Evolutionary conservation across 2,329 filamentous ascomycete genomes (phyloP).

Genomic region (Neurospora sp.): DNA sequence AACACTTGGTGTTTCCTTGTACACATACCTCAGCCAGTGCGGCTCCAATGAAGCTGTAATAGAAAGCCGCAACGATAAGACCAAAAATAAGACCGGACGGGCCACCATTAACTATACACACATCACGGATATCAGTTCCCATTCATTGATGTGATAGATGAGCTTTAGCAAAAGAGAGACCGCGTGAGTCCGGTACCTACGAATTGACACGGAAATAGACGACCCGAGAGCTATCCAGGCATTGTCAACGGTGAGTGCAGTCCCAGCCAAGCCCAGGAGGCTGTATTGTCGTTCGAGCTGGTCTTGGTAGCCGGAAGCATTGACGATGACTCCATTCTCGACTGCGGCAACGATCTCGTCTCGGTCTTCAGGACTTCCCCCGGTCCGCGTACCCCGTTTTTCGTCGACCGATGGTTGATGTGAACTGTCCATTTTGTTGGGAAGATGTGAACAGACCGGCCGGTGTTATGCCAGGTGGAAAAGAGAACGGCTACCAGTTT

Average conservation of each 20-base stretch:
- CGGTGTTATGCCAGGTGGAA: neutral
- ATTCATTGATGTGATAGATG: neutral
- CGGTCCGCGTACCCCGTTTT: neutral
- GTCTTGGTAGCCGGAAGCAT: slow-evolving; percentile 54
- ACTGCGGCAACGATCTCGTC: slow-evolving; percentile 25
- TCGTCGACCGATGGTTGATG: neutral
- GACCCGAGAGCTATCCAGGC: slow-evolving; percentile 56
- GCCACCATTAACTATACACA: slow-evolving; percentile 28
- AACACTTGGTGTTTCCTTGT: neutral
- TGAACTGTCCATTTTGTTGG: neutral
- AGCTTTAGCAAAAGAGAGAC: neutral
- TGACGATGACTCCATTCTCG: slow-evolving; percentile 37
- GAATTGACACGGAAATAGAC: slow-evolving; percentile 44
- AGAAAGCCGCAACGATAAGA: slow-evolving; percentile 32
- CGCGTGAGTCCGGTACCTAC: slow-evolving; percentile 19
- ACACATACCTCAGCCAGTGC: slow-evolving; percentile 29
- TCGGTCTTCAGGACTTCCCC: slow-evolving; percentile 10
- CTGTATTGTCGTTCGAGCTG: slow-evolving; percentile 55
- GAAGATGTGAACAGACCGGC: neutral
- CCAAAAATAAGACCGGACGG: slow-evolving; percentile 32
- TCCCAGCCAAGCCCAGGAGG: slow-evolving; percentile 46
- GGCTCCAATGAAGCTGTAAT: slow-evolving; percentile 32
- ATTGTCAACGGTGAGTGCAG: slow-evolving; percentile 53
- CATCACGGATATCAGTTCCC: neutral
- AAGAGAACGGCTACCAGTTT: neutral